A percentile compares a stretch with the other conserved stretches of the same genome.
Conservation (phyloP, 23 red algal genomes). For the Agarophyton chilense region DNA sequence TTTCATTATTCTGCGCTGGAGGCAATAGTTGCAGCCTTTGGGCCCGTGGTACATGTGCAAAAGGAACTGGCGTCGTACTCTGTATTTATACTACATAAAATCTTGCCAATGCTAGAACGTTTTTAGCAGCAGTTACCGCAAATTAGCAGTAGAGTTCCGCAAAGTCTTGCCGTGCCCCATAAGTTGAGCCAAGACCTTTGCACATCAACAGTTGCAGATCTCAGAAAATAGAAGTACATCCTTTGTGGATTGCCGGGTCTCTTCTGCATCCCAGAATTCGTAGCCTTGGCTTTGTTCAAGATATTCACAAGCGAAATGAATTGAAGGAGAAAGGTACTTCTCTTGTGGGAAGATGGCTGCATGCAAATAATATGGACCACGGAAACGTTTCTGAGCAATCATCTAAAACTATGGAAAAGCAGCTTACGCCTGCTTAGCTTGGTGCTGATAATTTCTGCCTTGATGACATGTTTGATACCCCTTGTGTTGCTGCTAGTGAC, state of each 20-base stretch:
- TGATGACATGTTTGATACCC: not conserved
- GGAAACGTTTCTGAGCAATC: not conserved
- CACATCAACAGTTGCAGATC: not conserved
- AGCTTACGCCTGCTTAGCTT: not conserved
- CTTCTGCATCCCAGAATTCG: not conserved
- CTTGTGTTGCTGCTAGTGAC: not conserved
- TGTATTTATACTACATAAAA: not conserved
- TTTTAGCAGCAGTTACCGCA: not conserved
- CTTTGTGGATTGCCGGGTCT: no score
- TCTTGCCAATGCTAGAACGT: not conserved
- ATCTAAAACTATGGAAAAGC: no score
- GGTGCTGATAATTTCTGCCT: not conserved
- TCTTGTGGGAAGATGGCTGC: not conserved
- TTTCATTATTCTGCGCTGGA: not conserved
- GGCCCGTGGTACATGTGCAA: not conserved
- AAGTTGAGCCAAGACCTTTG: not conserved
- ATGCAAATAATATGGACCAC: not conserved
- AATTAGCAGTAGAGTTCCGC: not conserved
- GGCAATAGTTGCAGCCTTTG: not conserved
- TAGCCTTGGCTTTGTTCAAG: not conserved
- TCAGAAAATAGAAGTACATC: not conserved
- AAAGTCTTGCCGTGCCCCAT: not conserved
- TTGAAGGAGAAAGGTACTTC: not conserved
- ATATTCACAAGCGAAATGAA: no score
- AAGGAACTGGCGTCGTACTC: not conserved